These are phyloP conservation scores for Pistacia atlantica DNA, from an alignment of 345 rosid species.

Conservation along the genomic window DNA sequence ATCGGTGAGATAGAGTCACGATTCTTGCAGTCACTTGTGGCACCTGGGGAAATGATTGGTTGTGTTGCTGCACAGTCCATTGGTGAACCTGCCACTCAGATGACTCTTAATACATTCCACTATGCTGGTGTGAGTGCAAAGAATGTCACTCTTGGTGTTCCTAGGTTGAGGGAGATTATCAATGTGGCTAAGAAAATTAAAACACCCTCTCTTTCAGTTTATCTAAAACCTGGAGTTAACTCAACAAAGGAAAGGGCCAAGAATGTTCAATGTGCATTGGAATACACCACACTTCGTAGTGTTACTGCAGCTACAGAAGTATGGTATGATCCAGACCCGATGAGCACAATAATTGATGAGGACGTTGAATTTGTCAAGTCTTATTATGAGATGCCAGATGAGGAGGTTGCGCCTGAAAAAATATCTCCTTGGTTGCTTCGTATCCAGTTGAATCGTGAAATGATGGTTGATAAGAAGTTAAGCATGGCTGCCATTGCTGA, in stretches of 20 bases:
- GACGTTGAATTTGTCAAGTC: conserved; percentile 93
- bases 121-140: conserved; percentile 99
- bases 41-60: conserved; percentile 99
- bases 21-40: conserved; percentile 85
- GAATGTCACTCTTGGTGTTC: conserved; percentile 98
- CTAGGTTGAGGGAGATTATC: conserved; percentile 92
- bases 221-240: conserved; percentile 68
- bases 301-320: conserved; percentile 96
- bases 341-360: conserved; percentile 87
- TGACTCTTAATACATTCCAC: conserved; percentile 97
- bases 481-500: conserved; percentile 97
- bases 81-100: conserved; percentile 99
- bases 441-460: conserved; percentile 93
- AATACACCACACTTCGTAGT: conserved; percentile 95
- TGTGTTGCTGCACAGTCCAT: conserved; percentile 99
- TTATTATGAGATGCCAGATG: conserved; percentile 98
- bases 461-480: conserved; percentile 97
- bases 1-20: conserved; percentile 96
- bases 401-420: conserved; percentile 89
- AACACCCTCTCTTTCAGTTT: conserved; percentile 92
- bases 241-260: conserved; percentile 92
- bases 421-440: conserved; percentile 99
- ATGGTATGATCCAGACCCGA: conserved; percentile 98
- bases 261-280: conserved; percentile 94
- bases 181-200: conserved; percentile 94